Percentiles rank a stretch among this genome's conserved stretches.
phyloP scores from a whole-genome alignment of 352 stramenopile species.

The Globisporangium lucens region DNA sequence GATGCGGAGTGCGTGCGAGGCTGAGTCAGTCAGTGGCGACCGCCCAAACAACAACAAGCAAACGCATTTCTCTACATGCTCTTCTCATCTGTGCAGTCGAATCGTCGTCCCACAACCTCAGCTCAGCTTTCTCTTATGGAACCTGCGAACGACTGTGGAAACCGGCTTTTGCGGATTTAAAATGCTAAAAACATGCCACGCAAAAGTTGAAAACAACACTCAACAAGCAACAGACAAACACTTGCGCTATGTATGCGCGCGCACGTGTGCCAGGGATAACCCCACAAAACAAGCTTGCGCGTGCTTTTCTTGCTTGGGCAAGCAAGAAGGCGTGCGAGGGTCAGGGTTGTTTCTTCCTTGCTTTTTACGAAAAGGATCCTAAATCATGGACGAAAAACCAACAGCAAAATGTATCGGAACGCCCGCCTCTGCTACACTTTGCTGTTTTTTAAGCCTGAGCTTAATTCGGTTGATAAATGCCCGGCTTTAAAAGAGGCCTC shows the following conservation, averaged over 20 bases:
- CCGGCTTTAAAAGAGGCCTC: not conserved
- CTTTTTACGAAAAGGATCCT: not conserved
- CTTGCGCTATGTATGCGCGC: constrained; percentile 5
- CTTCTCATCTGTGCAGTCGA: not conserved
- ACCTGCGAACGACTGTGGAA: not conserved
- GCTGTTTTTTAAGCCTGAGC: not conserved
- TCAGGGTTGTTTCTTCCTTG: constrained; percentile 10
- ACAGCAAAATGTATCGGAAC: not conserved
- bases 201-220: not conserved
- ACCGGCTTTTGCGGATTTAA: constrained; percentile 3
- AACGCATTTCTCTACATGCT: too few species aligned
- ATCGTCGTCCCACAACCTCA: constrained; percentile 4
- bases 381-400: not conserved
- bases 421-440: not conserved
- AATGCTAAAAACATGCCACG: not conserved
- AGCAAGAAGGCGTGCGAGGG: not conserved
- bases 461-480: not conserved
- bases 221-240: not conserved
- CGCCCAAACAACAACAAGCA: too few species aligned
- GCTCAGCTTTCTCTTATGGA: too few species aligned
- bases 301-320: not conserved
- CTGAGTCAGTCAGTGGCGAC: constrained; percentile 8
- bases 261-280: not conserved
- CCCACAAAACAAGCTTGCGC: not conserved
- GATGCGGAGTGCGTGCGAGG: not conserved